A percentile compares a stretch with the other conserved stretches of the same genome.
Evolutionary conservation across 139 green algal genomes (phyloP).

Genomic region (Prasinococcaceae sp.): DNA sequence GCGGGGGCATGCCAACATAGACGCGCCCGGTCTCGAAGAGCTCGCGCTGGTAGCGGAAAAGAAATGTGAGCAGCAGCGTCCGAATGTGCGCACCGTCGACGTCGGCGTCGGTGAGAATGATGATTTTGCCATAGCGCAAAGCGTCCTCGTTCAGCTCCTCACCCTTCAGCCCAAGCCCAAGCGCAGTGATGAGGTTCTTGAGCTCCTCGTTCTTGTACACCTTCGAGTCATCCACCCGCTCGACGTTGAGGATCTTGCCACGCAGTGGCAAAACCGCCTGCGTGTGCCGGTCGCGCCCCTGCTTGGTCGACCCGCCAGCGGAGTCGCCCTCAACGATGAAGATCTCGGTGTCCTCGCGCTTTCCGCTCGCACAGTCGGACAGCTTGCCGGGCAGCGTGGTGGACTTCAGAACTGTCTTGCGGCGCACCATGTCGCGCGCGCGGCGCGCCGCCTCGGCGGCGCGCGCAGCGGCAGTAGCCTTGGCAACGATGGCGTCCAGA

Average conservation of each 20-base stretch:
- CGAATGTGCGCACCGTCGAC: conserved; percentile 96
- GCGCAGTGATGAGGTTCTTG: conserved; percentile 69
- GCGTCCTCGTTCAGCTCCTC: conserved; percentile 20
- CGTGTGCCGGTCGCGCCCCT: conserved; percentile 60
- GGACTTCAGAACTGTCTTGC: conserved; percentile 74
- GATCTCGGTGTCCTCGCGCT: conserved; percentile 49
- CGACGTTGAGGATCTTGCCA: conserved; percentile 97
- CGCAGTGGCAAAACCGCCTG: conserved; percentile 79
- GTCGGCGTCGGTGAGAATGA: conserved; percentile 96
- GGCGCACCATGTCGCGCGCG: conserved; percentile 82
- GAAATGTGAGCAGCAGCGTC: conserved; percentile 93
- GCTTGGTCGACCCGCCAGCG: conserved; percentile 81
- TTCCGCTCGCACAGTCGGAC: conserved; percentile 67
- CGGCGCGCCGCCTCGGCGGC: conserved; percentile 84
- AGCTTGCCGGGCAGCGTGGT: conserved; percentile 90
- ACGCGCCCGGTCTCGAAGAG: conserved; percentile 55
- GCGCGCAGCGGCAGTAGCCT: conserved; percentile 42
- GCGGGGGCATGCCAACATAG: conserved; percentile 84
- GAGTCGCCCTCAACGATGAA: conserved; percentile 97
- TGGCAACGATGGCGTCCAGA: conserved; percentile 37
- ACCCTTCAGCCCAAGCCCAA: conserved; percentile 75
- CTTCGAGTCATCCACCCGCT: conserved; percentile 53
- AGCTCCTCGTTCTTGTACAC: conserved; percentile 96
- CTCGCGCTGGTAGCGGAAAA: conserved; percentile 72
- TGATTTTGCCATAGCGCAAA: conserved; percentile 62